These are phyloP conservation scores for Yamadazyma sp. DNA, from an alignment of 805 yeast genomes.

Conservation along the genomic window DNA sequence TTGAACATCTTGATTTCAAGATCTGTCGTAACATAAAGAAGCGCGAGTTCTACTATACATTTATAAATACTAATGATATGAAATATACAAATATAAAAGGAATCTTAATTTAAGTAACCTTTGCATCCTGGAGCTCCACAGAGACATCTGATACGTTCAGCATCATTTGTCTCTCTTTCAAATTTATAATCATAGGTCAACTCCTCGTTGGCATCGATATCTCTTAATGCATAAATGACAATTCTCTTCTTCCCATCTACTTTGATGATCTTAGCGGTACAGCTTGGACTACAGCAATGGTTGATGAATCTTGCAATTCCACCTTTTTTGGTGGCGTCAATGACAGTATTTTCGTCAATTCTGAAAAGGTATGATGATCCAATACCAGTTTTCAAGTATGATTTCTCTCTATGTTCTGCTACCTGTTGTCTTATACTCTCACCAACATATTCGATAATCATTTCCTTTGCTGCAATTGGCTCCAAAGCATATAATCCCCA, in stretches of 20 bases:
- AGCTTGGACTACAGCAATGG: constrained; percentile 96
- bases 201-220: constrained; percentile 85
- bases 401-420: constrained; percentile 86
- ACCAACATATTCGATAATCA: constrained; percentile 98
- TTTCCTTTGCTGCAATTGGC: constrained; percentile 92
- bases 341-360: constrained; percentile 89
- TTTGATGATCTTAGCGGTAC: constrained; percentile 93
- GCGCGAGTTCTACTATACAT: too few species aligned
- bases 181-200: constrained; percentile 95
- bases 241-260: constrained; percentile 93
- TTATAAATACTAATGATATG: neutral
- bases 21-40: too few species aligned
- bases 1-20: too few species aligned
- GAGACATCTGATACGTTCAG: constrained; percentile 81
- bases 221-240: constrained; percentile 89
- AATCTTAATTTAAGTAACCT: constrained; percentile 70
- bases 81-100: neutral
- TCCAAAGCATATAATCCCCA: constrained; percentile 98
- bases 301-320: constrained; percentile 96
- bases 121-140: constrained; percentile 97
- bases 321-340: constrained; percentile 96
- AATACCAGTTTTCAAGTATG: constrained; percentile 84
- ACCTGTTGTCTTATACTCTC: constrained; percentile 91
- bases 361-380: constrained; percentile 93
- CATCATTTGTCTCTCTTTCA: constrained; percentile 85